Base-by-base conservation (phyloP, 371 early-diverging fungal species). In the Zancudomyces culisetae region DNA sequence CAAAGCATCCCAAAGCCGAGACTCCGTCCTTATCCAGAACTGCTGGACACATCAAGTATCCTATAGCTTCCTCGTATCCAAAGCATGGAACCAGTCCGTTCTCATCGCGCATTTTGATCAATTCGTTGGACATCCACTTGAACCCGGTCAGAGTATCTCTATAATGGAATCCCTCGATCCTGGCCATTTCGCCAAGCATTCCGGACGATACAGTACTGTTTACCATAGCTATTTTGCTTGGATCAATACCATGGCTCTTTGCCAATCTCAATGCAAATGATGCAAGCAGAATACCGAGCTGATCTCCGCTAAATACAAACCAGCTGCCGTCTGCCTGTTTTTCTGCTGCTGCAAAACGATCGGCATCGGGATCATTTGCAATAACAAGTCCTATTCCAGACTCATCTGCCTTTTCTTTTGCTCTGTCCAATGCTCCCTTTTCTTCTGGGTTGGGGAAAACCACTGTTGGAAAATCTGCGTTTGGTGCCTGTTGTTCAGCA, bases 321-420 rank as follows among this genome's bases (percentile, higher is more conserved):
- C 94, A 95, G 57, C 76, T 68, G 28, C 80, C 83, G 41, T 65
- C 60, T 12, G 71, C 49, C 55, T 73, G 76, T 61, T 74, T 73
- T 68, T 94, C 91, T 39, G 90, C 89, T 30, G 81, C 79, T 1
- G 92, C 87, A 42, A 95, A 75, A 26, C 96, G 77, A 64, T 95
- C 96, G n/a, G 91, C 96, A 69, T 95, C 96, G 1, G 96, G 96
- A 60, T 95, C 96, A 63, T 92, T 95, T n/a, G 95, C 93, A 28
- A 95, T 62, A n/a, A 95, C 85, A 26, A 92, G 60, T 8, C 53
- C 60, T 22, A 75, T 72, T 20, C 66, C 68, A 28, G 57, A 55
- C 29, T 60, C 50, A 27, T 84, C 76, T 0, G 94, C 95, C 21
- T 75, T 66, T 45, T 73, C 60, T 51, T 89, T 81, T 10, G 93